These are phyloP conservation scores for Platanthera zijinensis DNA, from an alignment of 106 monocot genomes.

Conservation along the genomic window DNA sequence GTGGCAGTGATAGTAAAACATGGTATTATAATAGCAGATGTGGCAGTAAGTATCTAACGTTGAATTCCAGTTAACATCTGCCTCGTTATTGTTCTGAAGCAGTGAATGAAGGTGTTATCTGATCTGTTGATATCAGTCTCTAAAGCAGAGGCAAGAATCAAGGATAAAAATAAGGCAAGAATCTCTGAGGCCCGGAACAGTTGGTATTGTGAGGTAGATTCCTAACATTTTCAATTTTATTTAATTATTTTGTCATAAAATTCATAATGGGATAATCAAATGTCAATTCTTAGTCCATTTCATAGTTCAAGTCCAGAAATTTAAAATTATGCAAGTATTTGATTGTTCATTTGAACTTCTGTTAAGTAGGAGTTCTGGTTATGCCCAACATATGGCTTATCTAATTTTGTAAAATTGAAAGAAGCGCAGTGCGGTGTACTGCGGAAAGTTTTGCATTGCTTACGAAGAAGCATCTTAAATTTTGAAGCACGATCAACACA, in stretches of 20 bases:
- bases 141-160: conserved; percentile 92
- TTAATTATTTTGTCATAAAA: neutral
- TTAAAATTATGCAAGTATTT: neutral
- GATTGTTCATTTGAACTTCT: neutral
- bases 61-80: neutral
- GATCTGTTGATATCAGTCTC: conserved; percentile 86
- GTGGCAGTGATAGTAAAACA: neutral
- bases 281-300: neutral
- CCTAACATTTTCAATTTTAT: neutral
- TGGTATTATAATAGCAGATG: neutral
- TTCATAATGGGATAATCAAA: neutral
- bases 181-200: conserved; percentile 79
- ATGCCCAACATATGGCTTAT: neutral
- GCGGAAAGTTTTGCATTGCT: no score
- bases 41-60: neutral
- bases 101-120: conserved; percentile 76
- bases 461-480: no score
- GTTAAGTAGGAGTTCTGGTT: neutral
- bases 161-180: conserved; percentile 86
- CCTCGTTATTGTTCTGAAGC: conserved; percentile 17
- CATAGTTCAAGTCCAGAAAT: neutral
- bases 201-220: conserved; percentile 81
- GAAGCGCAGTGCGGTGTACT: no score
- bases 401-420: no score
- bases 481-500: no score